These are phyloP conservation scores for Clavariopsis aquatica DNA, from an alignment of 495 filamentous ascomycete species.

Conservation along the genomic window DNA sequence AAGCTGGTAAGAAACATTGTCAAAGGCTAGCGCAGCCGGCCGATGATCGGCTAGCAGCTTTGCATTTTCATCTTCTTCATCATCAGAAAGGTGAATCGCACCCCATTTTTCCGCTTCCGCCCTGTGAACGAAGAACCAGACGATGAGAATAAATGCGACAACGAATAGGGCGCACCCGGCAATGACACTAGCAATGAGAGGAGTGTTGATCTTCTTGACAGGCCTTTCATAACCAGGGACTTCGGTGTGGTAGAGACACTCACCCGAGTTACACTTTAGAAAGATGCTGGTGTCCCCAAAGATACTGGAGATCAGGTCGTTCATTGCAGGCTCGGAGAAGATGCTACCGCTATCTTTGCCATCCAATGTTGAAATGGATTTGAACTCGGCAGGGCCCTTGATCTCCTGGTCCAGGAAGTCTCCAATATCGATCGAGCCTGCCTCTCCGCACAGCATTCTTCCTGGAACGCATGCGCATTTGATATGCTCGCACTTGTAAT, in stretches of 20 bases:
- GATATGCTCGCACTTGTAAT: slow-evolving; percentile 80
- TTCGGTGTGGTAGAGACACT: slow-evolving; percentile 89
- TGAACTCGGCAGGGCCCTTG: slow-evolving; percentile 81
- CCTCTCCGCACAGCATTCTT: slow-evolving; percentile 89
- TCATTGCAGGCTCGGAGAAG: slow-evolving; percentile 89
- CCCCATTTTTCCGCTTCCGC: slow-evolving; percentile 64
- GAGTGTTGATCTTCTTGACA: slow-evolving; percentile 94
- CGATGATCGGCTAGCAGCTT: slow-evolving; percentile 89
- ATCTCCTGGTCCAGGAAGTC: slow-evolving; percentile 82
- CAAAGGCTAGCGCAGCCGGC: slow-evolving; percentile 83
- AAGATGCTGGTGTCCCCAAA: slow-evolving; percentile 91
- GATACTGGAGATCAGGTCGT: slow-evolving; percentile 78
- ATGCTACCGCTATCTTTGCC: slow-evolving; percentile 64
- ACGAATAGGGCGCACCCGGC: slow-evolving; percentile 84
- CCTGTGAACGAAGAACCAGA: slow-evolving; percentile 88
- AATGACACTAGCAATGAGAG: slow-evolving; percentile 91
- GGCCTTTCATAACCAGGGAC: slow-evolving; percentile 87
- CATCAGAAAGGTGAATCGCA: slow-evolving; percentile 74
- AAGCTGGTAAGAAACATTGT: slow-evolving; percentile 81
- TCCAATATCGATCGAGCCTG: slow-evolving; percentile 85
- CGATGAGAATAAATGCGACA: slow-evolving; percentile 74
- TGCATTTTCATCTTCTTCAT: slow-evolving; percentile 83
- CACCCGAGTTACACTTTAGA: slow-evolving; percentile 78
- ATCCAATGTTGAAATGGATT: slow-evolving; percentile 63
- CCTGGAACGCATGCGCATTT: slow-evolving; percentile 84